Base-by-base conservation (phyloP, 495 filamentous ascomycete genomes). In the Xylaria castorea region DNA sequence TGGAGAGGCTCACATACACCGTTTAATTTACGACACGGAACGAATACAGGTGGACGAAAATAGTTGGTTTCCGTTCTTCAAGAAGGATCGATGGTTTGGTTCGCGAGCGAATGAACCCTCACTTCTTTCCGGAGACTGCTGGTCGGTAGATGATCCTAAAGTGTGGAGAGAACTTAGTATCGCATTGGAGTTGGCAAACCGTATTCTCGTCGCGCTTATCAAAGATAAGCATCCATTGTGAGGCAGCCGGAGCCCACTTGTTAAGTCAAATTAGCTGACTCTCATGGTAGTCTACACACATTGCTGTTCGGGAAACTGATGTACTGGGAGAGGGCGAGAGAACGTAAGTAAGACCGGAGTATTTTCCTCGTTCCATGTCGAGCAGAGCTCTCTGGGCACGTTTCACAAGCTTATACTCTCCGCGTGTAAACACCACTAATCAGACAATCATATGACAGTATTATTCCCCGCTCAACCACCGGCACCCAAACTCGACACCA, bases 1-100 rank as follows among this genome's bases (percentile, higher is more conserved):
- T 2, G 48, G 40, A 27, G 20, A 27, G n/a, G 5, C 40, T 14
- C 5, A 40, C 20, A n/a, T 22, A 42, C 60, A 51, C 20, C 30
- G 46, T 20, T 44, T 55, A 4, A 20, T 48, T 18, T 46, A 50
- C 16, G 32, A 53, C 0, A 55, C 48, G 7, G 40, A 71, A 36
- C 30, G 58, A 6, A 58, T 71, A 18, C 8, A 16, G 18, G 61
- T 71, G 0, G n/a, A 71, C 36, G 70, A 71, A 50, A 40, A 48
- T n/a, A 46, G 18, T 5, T 71, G 70, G 70, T 66, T 66, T 27
- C 12, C 27, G 3, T 71, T 44, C 30, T 71, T 71, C 48, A 65
- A 60, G 48, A 66, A 66, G 25, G 22, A 58, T 25, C 46, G 62
- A n/a, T 71, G 70, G 70, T 60, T 9, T 30, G n/a, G 1, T n/a